A percentile compares a stretch with the other conserved stretches of the same genome.
phyloP scores from a whole-genome alignment of 441 rosid species.

The Oxalis stricta region DNA sequence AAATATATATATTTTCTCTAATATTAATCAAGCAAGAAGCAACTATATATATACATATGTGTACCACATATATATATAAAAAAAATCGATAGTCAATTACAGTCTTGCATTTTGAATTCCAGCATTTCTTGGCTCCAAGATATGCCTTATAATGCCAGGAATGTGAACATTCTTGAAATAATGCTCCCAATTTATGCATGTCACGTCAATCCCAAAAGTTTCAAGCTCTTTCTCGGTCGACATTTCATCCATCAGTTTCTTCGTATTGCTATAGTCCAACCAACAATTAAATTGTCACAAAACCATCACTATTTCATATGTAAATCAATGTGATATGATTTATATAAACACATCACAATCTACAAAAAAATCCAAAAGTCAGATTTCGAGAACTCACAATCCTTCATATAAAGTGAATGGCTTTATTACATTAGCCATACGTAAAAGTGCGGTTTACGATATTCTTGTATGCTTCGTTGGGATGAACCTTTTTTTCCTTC shows the following conservation, averaged over 20 bases:
- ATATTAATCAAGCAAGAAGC: too few species aligned
- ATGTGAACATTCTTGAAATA: conserved; percentile 73
- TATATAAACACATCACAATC: too few species aligned
- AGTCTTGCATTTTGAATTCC: not conserved
- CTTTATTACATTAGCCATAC: conserved; percentile 66
- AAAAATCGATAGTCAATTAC: not conserved
- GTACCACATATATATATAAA: too few species aligned
- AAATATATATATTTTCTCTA: too few species aligned
- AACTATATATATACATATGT: too few species aligned
- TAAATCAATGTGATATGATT: too few species aligned
- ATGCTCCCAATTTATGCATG: conserved; percentile 63
- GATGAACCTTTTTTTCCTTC: too few species aligned
- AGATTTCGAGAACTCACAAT: too few species aligned
- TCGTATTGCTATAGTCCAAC: conserved; percentile 76
- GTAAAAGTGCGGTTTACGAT: too few species aligned
- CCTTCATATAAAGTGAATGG: conserved; percentile 88
- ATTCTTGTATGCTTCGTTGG: too few species aligned
- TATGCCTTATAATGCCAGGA: conserved; percentile 73
- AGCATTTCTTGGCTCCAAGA: conserved; percentile 41
- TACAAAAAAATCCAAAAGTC: too few species aligned
- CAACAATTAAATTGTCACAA: conserved; percentile 21
- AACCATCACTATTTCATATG: too few species aligned
- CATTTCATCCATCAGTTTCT: conserved; percentile 59
- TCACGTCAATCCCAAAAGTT: conserved; percentile 59
- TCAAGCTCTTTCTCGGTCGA: conserved; percentile 63